Percentiles rank a stretch among this genome's conserved stretches.
Conservation (phyloP, 2,329 filamentous ascomycete species). For the Microascus cirrosus region DNA sequence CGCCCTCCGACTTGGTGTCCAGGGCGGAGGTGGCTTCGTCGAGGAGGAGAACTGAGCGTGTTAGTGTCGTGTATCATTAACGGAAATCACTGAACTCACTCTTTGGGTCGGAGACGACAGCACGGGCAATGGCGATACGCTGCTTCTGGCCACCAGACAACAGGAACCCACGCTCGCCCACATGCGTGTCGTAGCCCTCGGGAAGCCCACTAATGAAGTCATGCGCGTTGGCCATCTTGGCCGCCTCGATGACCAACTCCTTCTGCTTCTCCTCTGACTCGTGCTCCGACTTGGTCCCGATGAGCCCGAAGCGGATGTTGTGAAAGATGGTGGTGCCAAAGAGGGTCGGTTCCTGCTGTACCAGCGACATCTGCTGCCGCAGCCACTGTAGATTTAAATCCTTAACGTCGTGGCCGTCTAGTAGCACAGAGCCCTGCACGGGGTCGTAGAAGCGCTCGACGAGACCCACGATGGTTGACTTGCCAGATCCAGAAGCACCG, state of each 20-base stretch:
- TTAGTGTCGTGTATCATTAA: neutral
- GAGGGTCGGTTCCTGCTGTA: constrained; percentile 85
- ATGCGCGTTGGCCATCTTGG: constrained; percentile 86
- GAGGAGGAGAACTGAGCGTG: constrained; percentile 60
- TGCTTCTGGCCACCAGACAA: constrained; percentile 95
- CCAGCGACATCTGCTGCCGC: constrained; percentile 81
- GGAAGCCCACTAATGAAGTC: constrained; percentile 78
- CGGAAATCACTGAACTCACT: constrained; percentile 25
- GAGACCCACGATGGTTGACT: constrained; percentile 86
- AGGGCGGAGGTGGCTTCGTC: constrained; percentile 92
- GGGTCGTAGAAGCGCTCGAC: constrained; percentile 93
- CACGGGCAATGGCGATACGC: constrained; percentile 86
- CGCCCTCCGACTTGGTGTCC: constrained; percentile 88
- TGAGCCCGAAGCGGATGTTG: constrained; percentile 84
- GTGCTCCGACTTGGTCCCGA: constrained; percentile 68
- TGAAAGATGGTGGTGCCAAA: constrained; percentile 83
- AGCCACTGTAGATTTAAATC: constrained; percentile 82
- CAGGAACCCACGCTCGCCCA: constrained; percentile 89
- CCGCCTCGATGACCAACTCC: constrained; percentile 66
- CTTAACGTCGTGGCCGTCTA: constrained; percentile 76
- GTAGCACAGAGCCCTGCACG: constrained; percentile 62
- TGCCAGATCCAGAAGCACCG: constrained; percentile 87
- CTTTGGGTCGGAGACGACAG: constrained; percentile 83
- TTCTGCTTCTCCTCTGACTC: constrained; percentile 56
- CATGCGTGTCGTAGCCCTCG: constrained; percentile 84